phyloP scores from a whole-genome alignment of 257 asterid species.

The Gentiana straminea region DNA sequence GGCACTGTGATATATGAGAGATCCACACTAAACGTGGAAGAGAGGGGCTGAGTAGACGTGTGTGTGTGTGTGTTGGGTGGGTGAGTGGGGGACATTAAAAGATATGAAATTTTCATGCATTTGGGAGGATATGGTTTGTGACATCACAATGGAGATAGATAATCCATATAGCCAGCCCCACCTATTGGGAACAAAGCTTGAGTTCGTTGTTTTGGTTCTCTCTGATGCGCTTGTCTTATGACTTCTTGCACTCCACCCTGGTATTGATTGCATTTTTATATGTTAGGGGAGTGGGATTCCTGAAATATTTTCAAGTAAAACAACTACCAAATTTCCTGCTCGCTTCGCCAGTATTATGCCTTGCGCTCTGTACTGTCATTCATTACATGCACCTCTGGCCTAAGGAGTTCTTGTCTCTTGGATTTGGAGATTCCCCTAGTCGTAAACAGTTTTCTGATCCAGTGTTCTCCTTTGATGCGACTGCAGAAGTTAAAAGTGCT shows the following conservation, averaged over 20 bases:
- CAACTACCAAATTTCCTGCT: conserved; percentile 90
- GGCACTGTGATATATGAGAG: too few species aligned
- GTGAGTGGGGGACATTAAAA: too few species aligned
- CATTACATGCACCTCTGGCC: conserved; percentile 69
- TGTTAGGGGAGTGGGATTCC: conserved; percentile 91
- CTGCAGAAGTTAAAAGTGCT: conserved; percentile 18
- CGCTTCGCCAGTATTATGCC: conserved; percentile 76
- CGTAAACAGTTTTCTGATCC: conserved; percentile 26
- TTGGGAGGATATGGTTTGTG: too few species aligned
- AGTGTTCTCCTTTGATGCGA: conserved; percentile 15
- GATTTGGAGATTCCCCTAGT: conserved; percentile 33
- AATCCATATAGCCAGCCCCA: too few species aligned
- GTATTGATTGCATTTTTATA: conserved; percentile 12
- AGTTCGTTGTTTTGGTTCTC: not conserved
- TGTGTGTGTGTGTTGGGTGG: too few species aligned
- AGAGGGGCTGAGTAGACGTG: too few species aligned
- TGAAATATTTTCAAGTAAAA: conserved; percentile 72
- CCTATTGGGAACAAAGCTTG: too few species aligned
- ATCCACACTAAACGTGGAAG: too few species aligned
- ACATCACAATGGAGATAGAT: too few species aligned
- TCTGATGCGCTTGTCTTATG: conserved; percentile 8
- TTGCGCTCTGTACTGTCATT: conserved; percentile 58
- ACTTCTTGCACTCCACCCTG: conserved; percentile 10
- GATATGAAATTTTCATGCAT: too few species aligned
- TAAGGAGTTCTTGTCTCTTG: conserved; percentile 58